These are phyloP conservation scores for Nakazawaea sp. DNA, from an alignment of 805 yeast genomes.

Conservation along the genomic window DNA sequence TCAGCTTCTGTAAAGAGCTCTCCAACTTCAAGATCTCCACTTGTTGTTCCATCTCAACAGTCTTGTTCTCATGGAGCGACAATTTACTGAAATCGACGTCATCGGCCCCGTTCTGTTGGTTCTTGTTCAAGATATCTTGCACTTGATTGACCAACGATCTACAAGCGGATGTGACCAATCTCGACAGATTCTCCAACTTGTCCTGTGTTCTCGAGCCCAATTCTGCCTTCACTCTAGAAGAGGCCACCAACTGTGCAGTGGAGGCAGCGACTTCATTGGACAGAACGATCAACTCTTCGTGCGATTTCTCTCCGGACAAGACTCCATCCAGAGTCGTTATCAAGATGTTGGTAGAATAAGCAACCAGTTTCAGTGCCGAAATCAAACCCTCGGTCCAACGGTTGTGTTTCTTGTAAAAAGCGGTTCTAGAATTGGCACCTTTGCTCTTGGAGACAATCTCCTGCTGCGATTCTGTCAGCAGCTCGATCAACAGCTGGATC, in stretches of 20 bases:
- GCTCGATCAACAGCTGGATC: slow-evolving; percentile 59
- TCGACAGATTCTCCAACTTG: slow-evolving; percentile 60
- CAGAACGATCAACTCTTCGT: slow-evolving; percentile 82
- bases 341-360: slow-evolving; percentile 72
- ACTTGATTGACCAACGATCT: slow-evolving; percentile 65
- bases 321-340: slow-evolving; percentile 87
- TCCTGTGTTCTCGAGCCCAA: slow-evolving; percentile 74
- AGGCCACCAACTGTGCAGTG: slow-evolving; percentile 88
- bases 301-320: slow-evolving; percentile 51
- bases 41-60: slow-evolving; percentile 89
- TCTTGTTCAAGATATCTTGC: slow-evolving; percentile 43
- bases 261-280: slow-evolving; percentile 90
- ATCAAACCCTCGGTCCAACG: slow-evolving; percentile 93
- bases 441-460: slow-evolving; percentile 72
- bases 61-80: slow-evolving; percentile 73
- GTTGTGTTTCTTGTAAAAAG: slow-evolving; percentile 79
- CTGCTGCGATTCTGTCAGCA: slow-evolving; percentile 74
- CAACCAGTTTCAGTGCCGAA: slow-evolving; percentile 85
- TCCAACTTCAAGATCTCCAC: slow-evolving; percentile 83
- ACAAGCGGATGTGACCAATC: slow-evolving; percentile 70
- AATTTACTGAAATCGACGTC: slow-evolving; percentile 61
- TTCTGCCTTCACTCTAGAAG: slow-evolving; percentile 80
- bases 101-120: slow-evolving; percentile 22
- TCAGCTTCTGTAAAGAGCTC: slow-evolving; percentile 60
- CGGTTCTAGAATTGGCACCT: slow-evolving; percentile 59